Conservation (phyloP, 2,329 filamentous ascomycete genomes). For the Penicillium verrucosum region DNA sequence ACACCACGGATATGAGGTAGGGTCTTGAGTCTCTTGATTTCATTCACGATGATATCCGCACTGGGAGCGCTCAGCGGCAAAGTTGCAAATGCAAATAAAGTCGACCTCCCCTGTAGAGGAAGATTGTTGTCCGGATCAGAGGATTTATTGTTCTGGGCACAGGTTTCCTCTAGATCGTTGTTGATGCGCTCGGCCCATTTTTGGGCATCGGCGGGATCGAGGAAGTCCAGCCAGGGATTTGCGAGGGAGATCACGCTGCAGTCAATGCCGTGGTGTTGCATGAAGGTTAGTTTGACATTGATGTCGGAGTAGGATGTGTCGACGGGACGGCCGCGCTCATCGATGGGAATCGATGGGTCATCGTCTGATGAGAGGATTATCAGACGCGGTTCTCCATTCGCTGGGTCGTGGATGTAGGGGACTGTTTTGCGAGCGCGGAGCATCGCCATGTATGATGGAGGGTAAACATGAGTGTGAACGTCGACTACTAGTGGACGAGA, state of each 20-base stretch:
- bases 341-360: constrained; percentile 37
- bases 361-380: constrained; percentile 49
- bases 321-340: constrained; percentile 70
- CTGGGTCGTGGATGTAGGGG: constrained; percentile 45
- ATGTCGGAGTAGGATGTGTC: constrained; percentile 81
- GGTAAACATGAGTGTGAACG: constrained; percentile 63
- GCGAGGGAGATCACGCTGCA: constrained; percentile 83
- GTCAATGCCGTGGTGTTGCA: constrained; percentile 78
- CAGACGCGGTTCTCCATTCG: constrained; percentile 35
- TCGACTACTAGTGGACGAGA: constrained; percentile 50
- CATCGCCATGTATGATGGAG: constrained; percentile 57
- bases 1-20: constrained; percentile 75
- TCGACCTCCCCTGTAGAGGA: constrained; percentile 51
- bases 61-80: constrained; percentile 70
- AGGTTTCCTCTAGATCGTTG: constrained; percentile 71
- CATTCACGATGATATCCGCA: constrained; percentile 56
- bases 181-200: constrained; percentile 68
- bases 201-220: constrained; percentile 60
- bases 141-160: constrained; percentile 46
- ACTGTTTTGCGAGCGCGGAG: constrained; percentile 51
- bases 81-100: constrained; percentile 78
- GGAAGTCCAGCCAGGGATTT: constrained; percentile 92
- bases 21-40: constrained; percentile 60
- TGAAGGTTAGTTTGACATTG: constrained; percentile 76
- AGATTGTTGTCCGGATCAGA: constrained; percentile 19